phyloP scores from a whole-genome alignment of 495 filamentous ascomycete species.

The Sporormia fimetaria region DNA sequence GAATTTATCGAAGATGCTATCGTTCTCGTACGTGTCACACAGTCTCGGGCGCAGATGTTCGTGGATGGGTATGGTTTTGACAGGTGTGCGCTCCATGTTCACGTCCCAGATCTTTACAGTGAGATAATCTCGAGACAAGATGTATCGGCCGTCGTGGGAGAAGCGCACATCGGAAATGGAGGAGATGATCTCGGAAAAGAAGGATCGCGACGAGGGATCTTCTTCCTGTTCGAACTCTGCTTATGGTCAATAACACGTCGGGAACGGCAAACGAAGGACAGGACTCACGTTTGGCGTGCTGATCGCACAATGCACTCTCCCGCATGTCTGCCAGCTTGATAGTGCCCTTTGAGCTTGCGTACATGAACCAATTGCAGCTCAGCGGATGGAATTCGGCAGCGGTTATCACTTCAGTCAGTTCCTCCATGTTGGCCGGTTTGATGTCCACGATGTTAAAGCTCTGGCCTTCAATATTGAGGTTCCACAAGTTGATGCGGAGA shows the following conservation, averaged over 20 bases:
- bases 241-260: constrained; percentile 9
- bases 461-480: constrained; percentile 97
- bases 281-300: constrained; percentile 82
- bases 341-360: constrained; percentile 96
- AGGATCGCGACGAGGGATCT: constrained; percentile 94
- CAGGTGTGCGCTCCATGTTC: constrained; percentile 91
- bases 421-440: constrained; percentile 99
- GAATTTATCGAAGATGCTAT: constrained; percentile 99
- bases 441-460: constrained; percentile 99
- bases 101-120: constrained; percentile 99
- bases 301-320: constrained; percentile 87
- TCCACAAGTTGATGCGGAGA: constrained; percentile 95
- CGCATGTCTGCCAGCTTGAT: constrained; percentile 99
- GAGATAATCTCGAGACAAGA: constrained; percentile 92
- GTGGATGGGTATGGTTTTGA: constrained; percentile 98
- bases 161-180: constrained; percentile 98
- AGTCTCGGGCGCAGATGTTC: constrained; percentile 89
- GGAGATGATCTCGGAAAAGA: constrained; percentile 99
- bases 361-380: constrained; percentile 99
- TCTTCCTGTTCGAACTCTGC: constrained; percentile 99
- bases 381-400: constrained; percentile 94
- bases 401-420: constrained; percentile 96
- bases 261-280: background rate
- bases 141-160: constrained; percentile 90
- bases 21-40: constrained; percentile 98